These are phyloP conservation scores for Leccinum arenicola DNA, from an alignment of 768 basidiomycete genomes.

Conservation along the genomic window DNA sequence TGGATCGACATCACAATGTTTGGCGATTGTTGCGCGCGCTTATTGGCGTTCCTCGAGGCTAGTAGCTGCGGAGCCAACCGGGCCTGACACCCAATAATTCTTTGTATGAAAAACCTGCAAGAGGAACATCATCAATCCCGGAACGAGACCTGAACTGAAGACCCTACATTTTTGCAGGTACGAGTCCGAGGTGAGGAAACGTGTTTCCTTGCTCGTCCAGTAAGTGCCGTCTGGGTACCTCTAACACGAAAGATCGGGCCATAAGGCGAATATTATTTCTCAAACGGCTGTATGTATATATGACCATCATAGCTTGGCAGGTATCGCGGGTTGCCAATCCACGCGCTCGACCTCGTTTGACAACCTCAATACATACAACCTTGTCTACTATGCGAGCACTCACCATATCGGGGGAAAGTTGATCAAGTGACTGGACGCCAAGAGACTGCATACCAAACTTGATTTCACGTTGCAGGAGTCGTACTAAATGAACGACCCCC, in stretches of 20 bases:
- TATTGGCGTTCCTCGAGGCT: conserved; percentile 13
- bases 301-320: conserved; percentile 18
- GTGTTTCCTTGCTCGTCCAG: conserved; percentile 24
- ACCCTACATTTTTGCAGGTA: conserved; percentile 16
- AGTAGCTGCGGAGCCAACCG: conserved; percentile 14
- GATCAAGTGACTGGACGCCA: conserved; percentile 61
- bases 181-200: conserved; percentile 12
- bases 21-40: conserved; percentile 21
- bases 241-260: too few relatives aligned
- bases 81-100: conserved; percentile 25
- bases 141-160: background rate
- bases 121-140: background rate
- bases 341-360: conserved; percentile 54
- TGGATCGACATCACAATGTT: conserved; percentile 22
- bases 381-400: conserved; percentile 13
- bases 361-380: conserved; percentile 1
- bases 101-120: conserved; percentile 27
- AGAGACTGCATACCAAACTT: conserved; percentile 70
- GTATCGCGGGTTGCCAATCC: conserved; percentile 54
- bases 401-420: conserved; percentile 77
- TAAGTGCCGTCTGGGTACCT: conserved; percentile 2
- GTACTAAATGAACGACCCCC: conserved; percentile 65
- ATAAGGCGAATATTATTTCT: too few relatives aligned
- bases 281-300: background rate
- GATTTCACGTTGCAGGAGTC: conserved; percentile 77